Percentiles rank a stretch among this genome's conserved stretches.
Evolutionary conservation across 495 filamentous ascomycete genomes (phyloP).

Genomic region (Acidomyces sp.): DNA sequence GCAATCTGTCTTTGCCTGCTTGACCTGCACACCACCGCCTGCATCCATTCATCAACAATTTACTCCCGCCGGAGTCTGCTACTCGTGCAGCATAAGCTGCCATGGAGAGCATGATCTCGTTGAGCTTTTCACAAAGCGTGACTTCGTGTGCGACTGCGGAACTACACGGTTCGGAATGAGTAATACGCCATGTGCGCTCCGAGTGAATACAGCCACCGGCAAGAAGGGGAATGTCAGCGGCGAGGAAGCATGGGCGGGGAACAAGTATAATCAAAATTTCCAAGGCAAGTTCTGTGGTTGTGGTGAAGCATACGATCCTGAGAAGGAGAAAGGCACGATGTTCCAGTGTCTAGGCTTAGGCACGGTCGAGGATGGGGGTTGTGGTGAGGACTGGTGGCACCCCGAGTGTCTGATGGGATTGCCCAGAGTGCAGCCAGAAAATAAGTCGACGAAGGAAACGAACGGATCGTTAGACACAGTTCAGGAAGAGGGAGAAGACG

Average conservation of each 20-base stretch:
- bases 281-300: constrained; percentile 88
- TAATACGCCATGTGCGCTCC: constrained; percentile 59
- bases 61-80: constrained; percentile 75
- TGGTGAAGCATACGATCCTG: constrained; percentile 66
- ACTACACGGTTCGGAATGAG: constrained; percentile 58
- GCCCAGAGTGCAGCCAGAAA: constrained; percentile 41
- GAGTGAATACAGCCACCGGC: constrained; percentile 59
- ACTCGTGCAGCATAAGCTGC: constrained; percentile 90
- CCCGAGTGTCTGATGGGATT: constrained; percentile 83
- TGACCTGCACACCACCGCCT: constrained; percentile 82
- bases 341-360: constrained; percentile 91
- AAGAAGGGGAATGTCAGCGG: constrained; percentile 63
- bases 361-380: constrained; percentile 64
- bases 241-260: constrained; percentile 54
- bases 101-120: constrained; percentile 91
- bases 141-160: constrained; percentile 95
- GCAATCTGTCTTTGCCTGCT: constrained; percentile 75
- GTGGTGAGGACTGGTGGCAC: constrained; percentile 99
- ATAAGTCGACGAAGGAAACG: constrained; percentile 13
- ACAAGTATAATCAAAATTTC: constrained; percentile 93
- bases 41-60: constrained; percentile 45
- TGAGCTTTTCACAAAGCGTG: constrained; percentile 88
- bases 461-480: constrained; percentile 13
- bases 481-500: constrained; percentile 15
- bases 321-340: constrained; percentile 93